phyloP scores from a whole-genome alignment of 2,329 filamentous ascomycete genomes.

The Cladobotryum protrusum region DNA sequence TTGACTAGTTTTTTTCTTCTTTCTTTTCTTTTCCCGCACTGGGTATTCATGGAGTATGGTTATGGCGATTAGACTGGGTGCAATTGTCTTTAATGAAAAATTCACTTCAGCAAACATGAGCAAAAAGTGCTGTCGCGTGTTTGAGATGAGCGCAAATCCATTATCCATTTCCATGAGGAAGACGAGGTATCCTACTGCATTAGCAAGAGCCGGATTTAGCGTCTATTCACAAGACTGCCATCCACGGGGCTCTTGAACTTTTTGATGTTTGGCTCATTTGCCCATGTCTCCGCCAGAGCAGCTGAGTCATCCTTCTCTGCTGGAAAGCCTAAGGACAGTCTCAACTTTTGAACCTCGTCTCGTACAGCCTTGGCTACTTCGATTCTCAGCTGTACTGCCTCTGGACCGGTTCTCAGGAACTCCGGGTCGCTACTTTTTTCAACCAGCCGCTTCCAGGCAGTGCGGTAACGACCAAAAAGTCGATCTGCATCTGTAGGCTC shows the following conservation, averaged over 20 bases:
- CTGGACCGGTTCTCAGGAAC: conserved; percentile 36
- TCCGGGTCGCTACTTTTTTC: conserved; percentile 41
- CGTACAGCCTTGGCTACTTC: conserved; percentile 76
- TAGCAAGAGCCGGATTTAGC: conserved; percentile 16
- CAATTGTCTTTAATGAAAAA: conserved; percentile 4
- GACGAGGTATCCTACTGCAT: not conserved
- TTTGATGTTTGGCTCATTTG: conserved; percentile 42
- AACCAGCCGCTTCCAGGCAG: conserved; percentile 65
- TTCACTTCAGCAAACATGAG: not conserved
- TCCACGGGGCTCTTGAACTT: conserved; percentile 50
- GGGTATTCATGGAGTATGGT: not conserved
- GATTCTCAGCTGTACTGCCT: conserved; percentile 64
- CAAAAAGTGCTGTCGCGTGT: no score
- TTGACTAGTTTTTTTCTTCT: not conserved
- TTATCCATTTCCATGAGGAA: not conserved
- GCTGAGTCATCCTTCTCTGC: conserved; percentile 72
- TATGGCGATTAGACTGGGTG: conserved; percentile 5
- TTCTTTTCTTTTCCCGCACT: not conserved
- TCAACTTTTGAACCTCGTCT: conserved; percentile 72
- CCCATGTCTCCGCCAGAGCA: conserved; percentile 76
- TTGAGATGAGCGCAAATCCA: no score
- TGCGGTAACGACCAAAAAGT: conserved; percentile 71
- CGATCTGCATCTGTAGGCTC: conserved; percentile 66
- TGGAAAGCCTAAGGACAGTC: conserved; percentile 63
- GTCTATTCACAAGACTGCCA: conserved; percentile 42